Evolutionary conservation across 257 asterid genomes (phyloP).

Genomic region (Misopates orontium): DNA sequence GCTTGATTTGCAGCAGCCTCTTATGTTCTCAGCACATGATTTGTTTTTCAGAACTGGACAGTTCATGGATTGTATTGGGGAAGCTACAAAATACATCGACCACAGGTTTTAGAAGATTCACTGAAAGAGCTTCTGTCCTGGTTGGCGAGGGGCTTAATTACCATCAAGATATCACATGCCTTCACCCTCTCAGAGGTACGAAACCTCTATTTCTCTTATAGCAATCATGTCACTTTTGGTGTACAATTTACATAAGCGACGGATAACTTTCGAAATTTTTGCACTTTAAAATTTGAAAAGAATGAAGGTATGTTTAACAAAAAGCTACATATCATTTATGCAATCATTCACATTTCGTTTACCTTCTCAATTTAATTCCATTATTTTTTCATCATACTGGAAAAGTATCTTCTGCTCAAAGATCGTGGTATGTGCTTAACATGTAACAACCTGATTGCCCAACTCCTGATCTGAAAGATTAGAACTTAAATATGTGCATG

Average conservation of each 20-base stretch:
- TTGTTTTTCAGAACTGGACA: conserved; percentile 77
- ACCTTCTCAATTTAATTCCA: too few relatives aligned
- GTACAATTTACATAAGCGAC: neutral
- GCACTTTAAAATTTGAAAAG: neutral
- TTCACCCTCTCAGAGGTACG: conserved; percentile 69
- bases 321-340: too few relatives aligned
- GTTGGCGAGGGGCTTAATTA: conserved; percentile 70
- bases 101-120: conserved; percentile 71
- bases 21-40: neutral
- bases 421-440: neutral
- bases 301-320: neutral
- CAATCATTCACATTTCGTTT: too few relatives aligned
- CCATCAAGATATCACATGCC: conserved; percentile 70
- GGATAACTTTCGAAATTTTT: neutral
- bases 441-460: neutral
- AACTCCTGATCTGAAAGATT: neutral
- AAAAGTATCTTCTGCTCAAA: too few relatives aligned
- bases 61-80: conserved; percentile 97
- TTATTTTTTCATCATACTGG: too few relatives aligned
- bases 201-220: neutral
- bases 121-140: conserved; percentile 80
- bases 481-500: neutral
- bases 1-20: neutral
- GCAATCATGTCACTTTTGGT: too few relatives aligned
- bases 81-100: conserved; percentile 69